A percentile compares a stretch with the other conserved stretches of the same genome.
phyloP scores from a whole-genome alignment of 305 asterid species.

The Fraxinus nigra region DNA sequence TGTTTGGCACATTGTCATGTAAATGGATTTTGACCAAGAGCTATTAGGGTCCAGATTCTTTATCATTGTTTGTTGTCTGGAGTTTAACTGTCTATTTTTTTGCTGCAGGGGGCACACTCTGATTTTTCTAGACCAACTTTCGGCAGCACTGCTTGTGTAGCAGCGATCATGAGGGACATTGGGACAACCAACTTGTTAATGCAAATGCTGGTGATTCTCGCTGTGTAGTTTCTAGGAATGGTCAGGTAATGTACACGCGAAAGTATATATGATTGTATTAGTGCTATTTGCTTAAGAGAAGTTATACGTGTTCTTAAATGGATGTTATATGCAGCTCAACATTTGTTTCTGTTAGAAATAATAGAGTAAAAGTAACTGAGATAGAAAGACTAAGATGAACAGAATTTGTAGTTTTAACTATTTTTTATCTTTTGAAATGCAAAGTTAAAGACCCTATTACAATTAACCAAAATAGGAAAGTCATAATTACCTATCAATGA shows the following conservation, averaged over 20 bases:
- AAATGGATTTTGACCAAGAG: background rate
- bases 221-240: conserved; percentile 91
- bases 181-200: conserved; percentile 76
- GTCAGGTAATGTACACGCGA: conserved; percentile 53
- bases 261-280: background rate
- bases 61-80: background rate
- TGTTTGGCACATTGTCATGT: background rate
- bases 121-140: conserved; percentile 90
- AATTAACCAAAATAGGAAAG: background rate
- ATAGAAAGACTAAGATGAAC: background rate
- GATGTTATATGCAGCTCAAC: background rate
- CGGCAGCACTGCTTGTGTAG: conserved; percentile 94
- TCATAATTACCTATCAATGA: background rate
- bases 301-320: background rate
- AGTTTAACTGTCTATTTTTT: background rate
- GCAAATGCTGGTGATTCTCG: conserved; percentile 99
- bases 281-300: background rate
- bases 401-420: background rate
- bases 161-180: conserved; percentile 69
- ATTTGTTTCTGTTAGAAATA: background rate
- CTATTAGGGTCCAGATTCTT: background rate
- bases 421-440: background rate
- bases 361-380: background rate
- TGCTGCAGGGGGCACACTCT: conserved; percentile 85
- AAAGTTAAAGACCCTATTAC: background rate